Base-by-base conservation (phyloP, 225 moss, liverwort and hornwort species). In the Lunularia cruciata region DNA sequence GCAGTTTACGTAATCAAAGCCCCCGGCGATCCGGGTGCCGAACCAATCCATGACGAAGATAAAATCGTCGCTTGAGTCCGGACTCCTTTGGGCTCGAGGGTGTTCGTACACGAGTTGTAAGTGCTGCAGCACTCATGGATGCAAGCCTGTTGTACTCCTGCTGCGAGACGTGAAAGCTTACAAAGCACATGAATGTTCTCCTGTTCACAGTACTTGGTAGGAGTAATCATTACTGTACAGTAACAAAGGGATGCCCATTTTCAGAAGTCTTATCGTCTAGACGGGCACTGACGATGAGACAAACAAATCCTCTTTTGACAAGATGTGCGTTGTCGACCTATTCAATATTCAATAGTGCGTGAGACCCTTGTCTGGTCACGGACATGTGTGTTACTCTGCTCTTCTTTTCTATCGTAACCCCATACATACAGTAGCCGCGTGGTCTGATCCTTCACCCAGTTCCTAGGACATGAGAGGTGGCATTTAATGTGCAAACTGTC, bases 71-170 rank as follows among this genome's bases (percentile, higher is more conserved):
- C n/a, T 28, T 10, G 43, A 10, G 11, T 43, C 28, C 54, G 26
- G 54, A 54, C 54, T 8, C 2, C 23, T 8, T 26, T 52, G 7
- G 22, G 52, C 22, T 26, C 22, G 52, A 52, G 22, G 52, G 8
- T 52, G 52, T 25, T 54, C 26, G 54, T 54, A 27, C 54, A 25
- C 27, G 12, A 54, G 54, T 54, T 28, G 54, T n/a, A 23, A 10
- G 27, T 52, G 52, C 8, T 28, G 54, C 22, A 54, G 54, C 54
- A 54, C 28, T 27, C 54, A 54, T 54, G 26, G 26, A 54, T 54
- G 26, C 20, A 20, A 25, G 6, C 25, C 54, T 54, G 54, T 54
- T 52, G 52, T 52, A 52, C 52, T 52, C 52, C 26, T 19, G 19
- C 5, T 13, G 14, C 22, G 15, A 18, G 19, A 48, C 54, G 54